Evolutionary conservation across 179 eudicot genomes (phyloP).

Genomic region (Heliamphora pulchella): DNA sequence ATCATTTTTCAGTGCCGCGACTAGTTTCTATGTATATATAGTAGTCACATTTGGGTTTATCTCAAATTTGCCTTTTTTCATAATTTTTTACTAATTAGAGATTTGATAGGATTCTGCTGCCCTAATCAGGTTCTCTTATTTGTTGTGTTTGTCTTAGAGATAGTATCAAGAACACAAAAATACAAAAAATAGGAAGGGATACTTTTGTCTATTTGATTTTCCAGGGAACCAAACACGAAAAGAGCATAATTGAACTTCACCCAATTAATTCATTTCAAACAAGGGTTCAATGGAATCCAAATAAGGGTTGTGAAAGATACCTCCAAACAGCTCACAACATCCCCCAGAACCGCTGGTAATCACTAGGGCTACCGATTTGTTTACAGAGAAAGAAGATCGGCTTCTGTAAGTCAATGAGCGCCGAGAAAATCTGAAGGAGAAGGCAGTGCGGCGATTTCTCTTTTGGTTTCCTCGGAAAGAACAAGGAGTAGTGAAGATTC

Average conservation of each 20-base stretch:
- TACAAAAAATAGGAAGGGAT: neutral
- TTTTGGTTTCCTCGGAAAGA: neutral
- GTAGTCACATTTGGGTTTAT: too few relatives aligned
- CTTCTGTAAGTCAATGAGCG: neutral
- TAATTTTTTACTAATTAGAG: too few relatives aligned
- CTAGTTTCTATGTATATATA: too few relatives aligned
- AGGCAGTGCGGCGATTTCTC: neutral
- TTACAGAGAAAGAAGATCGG: neutral
- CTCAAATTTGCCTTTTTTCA: too few relatives aligned
- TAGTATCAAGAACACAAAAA: too few relatives aligned
- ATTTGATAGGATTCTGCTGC: too few relatives aligned
- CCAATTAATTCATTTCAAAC: neutral
- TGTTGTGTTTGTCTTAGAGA: too few relatives aligned
- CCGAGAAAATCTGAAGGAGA: neutral
- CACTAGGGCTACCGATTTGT: neutral
- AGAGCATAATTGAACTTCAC: neutral
- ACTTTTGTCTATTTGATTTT: neutral
- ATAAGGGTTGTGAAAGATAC: neutral
- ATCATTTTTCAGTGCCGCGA: too few relatives aligned
- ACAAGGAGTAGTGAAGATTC: neutral
- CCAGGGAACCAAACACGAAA: neutral
- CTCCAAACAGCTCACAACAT: slow-evolving; percentile 7
- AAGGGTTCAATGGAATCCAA: neutral
- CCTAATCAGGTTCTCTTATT: too few relatives aligned
- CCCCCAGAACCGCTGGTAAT: neutral